Base-by-base conservation (phyloP, 371 early-diverging fungal genomes). In the Mortierella sp. region DNA sequence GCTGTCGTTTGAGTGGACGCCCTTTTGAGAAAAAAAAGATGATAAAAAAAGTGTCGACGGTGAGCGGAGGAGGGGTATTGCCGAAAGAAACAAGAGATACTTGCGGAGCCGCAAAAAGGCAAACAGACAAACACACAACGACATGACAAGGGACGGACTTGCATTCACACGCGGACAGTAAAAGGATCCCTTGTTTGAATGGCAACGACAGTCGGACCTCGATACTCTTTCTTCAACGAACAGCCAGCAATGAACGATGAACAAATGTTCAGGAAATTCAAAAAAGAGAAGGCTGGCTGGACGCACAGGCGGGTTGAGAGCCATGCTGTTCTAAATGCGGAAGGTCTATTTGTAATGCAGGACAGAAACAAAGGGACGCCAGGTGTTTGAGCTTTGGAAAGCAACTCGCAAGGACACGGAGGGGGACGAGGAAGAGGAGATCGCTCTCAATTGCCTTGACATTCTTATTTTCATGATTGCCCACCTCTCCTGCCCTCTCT, bases 251-350 rank as follows among this genome's bases (percentile, higher is more conserved):
- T 10, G 37, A 37, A 16, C 50, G 50, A 50, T 50, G 50, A 14
- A 50, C 14, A 50, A 64, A 0, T 24, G 37, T 50, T 50, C 64
- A 64, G 61, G 31, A 59, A 8, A 31, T 16, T 31, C 19, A 31
- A 59, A 59, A 16, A 31, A 16, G 31, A 31, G 61, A 37, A 34
- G 5, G 21, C 37, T 40, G 5, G 21, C 37, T 40, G 64, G 40
- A 21, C 40, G 64, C 64, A 64, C 64, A 24, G 64, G 64, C 64
- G 11, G 64, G 37, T 50, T 64, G 64, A 64, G 64, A 64, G 64
- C 64, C 40, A 24, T 67, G 14, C 21, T 67, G 67, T 67, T 24
- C 67, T 67, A 40, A 64, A 40, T 67, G 40, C n/a, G 67, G 67
- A 67, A 40, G 67, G 40, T 24, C 8, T 37, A 37, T 67, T 37